Evolutionary conservation across 768 basidiomycete genomes (phyloP), one percentile per base, ranked within the genome.

Genomic region (Trametes sanguinea): DNA sequence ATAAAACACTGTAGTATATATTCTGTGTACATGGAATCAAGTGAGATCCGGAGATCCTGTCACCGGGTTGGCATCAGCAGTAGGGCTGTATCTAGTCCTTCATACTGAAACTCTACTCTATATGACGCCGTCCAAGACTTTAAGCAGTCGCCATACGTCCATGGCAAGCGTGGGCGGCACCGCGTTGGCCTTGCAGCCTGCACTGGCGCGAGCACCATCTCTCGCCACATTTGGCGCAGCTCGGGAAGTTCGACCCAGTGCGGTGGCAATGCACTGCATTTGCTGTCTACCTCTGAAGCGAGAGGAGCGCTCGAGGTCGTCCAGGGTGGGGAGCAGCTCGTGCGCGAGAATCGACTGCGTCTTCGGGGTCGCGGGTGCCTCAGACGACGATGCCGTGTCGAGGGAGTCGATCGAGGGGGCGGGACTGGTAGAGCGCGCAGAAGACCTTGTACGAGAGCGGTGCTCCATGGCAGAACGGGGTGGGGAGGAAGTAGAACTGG

Each of bases 141-240:
- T 37, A 62, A 16, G 61, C 61, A 44, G 40, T 56, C 44, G 46
- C 62, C 37, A 27, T 8, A 2, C 62, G 62, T 33, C 56, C 45
- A 53, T 52, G 57, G 42, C 62, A 63, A 29, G 52, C 47, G 57
- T 57, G 57, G 1, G 62, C 17, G 9, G 58, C 58, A 10, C 29
- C 45, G n/a, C 33, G 47, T 17, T 43, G 50, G 13, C 60, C 51
- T 27, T 60, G 57, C 51, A 71, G 45, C 37, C 73, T 54, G 63
- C 73, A 74, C 33, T 66, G 66, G 27, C 72, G 69, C 53, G 70
- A 71, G 65, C 74, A 76, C 74, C 74, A 76, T 47, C 54, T 61
- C 40, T 69, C 71, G 27, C 72, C 71, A 55, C 73, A 74, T 33
- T 65, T 61, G 11, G 72, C 64, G 63, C 74, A 76, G 60, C 67